A percentile compares a stretch with the other conserved stretches of the same genome.
phyloP scores from a whole-genome alignment of 441 rosid genomes.

The Lepidium campestre region DNA sequence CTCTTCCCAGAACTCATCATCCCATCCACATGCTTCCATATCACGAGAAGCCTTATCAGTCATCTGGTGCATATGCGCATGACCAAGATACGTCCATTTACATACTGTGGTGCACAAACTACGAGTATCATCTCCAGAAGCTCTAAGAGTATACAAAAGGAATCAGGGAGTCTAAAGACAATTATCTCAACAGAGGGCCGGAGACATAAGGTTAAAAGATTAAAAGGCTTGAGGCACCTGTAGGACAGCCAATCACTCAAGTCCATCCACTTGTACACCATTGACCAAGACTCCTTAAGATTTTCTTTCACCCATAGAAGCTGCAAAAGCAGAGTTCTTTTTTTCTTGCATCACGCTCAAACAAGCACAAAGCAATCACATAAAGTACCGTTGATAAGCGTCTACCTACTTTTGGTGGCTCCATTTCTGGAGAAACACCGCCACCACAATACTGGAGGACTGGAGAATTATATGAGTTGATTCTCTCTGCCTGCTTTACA shows the following conservation, averaged over 20 bases:
- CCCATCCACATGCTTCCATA: slow-evolving; percentile 99
- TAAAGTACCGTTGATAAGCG: neutral
- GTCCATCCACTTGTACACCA: slow-evolving; percentile 96
- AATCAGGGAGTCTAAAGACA: slow-evolving; percentile 15
- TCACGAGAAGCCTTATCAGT: slow-evolving; percentile 66
- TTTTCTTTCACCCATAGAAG: slow-evolving; percentile 97
- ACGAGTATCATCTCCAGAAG: slow-evolving; percentile 92
- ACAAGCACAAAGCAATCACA: neutral
- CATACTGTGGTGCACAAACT: slow-evolving; percentile 97
- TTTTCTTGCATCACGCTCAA: neutral
- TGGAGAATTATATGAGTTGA: slow-evolving; percentile 68
- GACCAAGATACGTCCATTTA: slow-evolving; percentile 97
- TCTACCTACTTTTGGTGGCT: slow-evolving; percentile 71
- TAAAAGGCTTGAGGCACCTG: slow-evolving; percentile 38
- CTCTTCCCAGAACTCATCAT: slow-evolving; percentile 97
- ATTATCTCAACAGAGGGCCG: neutral
- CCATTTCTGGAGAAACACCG: slow-evolving; percentile 88
- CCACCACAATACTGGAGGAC: slow-evolving; percentile 92
- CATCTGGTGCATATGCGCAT: slow-evolving; percentile 89
- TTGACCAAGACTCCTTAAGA: slow-evolving; percentile 85
- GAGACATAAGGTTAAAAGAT: neutral
- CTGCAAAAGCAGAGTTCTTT: slow-evolving; percentile 37
- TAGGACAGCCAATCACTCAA: slow-evolving; percentile 96
- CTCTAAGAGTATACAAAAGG: slow-evolving; percentile 39
- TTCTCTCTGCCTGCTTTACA: slow-evolving; percentile 84